Base-by-base conservation (phyloP, 139 green algal genomes). In the Chlamydomonas sp. region DNA sequence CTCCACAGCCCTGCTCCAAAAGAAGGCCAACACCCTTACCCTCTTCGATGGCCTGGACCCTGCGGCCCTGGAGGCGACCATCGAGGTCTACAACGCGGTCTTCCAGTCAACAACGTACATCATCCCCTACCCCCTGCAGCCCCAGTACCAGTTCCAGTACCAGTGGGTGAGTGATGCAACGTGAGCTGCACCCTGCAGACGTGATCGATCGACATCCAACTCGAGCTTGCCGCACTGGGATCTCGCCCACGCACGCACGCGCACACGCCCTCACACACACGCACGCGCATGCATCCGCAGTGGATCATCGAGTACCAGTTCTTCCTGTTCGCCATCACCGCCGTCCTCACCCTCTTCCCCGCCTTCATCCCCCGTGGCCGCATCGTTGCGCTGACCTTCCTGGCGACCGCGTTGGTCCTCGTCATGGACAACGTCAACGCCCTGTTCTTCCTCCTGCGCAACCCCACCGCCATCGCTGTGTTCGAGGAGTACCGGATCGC, bases 101-200 rank as follows among this genome's bases (percentile, higher is more conserved):
- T 74, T 74, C 58, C 29, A 48, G 69, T 31, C 2, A 5, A 69
- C 69, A n/a, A 59, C n/a, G 2, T 76, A 76, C 70, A 76, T 76
- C 61, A 71, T 76, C 34, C 60, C 60, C 35, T 76, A 76, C 48
- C 61, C 70, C 35, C 35, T 66, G 60, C 47, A 16, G 0, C 61
- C 70, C 26, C 34, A 65, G 70, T 76, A 67, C 70, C 70, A 76
- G 70, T 76, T 76, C 61, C 70, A 76, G 61, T 74, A 70, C 61
- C 49, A 76, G 70, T 70, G 70, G 60, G 30, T 31, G 13, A 6
- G 54, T 13, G 24, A n/a, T 34, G 26, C 20, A n/a, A n/a, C 13
- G 43, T 54, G 13, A 54, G n/a, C n/a, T 13, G 43, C 43, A 26
- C 43, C 13, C 16, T 13, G 16, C 13, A 16, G 13, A 54, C 43